Percentiles rank a stretch among this genome's conserved stretches.
Conservation (phyloP, 1,284 basidiomycete species). For the Sparassis latifolia region DNA sequence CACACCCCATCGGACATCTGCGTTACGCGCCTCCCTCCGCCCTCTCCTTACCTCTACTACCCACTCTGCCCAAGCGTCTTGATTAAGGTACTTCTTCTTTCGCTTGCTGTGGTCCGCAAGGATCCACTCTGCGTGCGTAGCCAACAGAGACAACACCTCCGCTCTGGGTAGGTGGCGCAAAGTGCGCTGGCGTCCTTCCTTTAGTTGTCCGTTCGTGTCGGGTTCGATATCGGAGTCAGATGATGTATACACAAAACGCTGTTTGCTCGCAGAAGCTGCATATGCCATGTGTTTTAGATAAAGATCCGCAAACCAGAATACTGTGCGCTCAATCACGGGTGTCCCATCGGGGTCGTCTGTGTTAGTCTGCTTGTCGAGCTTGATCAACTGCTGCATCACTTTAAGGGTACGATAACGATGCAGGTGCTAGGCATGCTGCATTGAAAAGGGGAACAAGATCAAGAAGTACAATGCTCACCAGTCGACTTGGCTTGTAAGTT, state of each 20-base stretch:
- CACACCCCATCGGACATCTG: slow-evolving; percentile 24
- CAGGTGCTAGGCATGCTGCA: slow-evolving; percentile 29
- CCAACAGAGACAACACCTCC: slow-evolving; percentile 39
- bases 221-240: slow-evolving; percentile 28
- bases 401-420: slow-evolving; percentile 23
- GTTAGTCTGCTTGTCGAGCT: slow-evolving; percentile 21
- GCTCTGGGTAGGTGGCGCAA: slow-evolving; percentile 37
- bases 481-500: slow-evolving; percentile 37
- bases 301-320: slow-evolving; percentile 40
- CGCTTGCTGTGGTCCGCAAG: slow-evolving; percentile 33
- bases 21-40: slow-evolving; percentile 21
- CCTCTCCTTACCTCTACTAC: slow-evolving; percentile 26
- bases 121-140: slow-evolving; percentile 46
- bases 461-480: slow-evolving; percentile 11
- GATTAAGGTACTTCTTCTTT: slow-evolving; percentile 27
- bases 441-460: not conserved
- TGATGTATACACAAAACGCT: slow-evolving; percentile 27
- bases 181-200: slow-evolving; percentile 8
- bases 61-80: slow-evolving; percentile 39
- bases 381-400: slow-evolving; percentile 23
- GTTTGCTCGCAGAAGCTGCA: slow-evolving; percentile 20
- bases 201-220: slow-evolving; percentile 19
- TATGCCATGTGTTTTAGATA: slow-evolving; percentile 27
- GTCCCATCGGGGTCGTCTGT: slow-evolving; percentile 3
- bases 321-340: slow-evolving; percentile 33